Percentiles rank a stretch among this genome's conserved stretches.
These are phyloP conservation scores for Sporothrix sp. DNA, from an alignment of 2,329 filamentous ascomycete species.

Conservation along the genomic window DNA sequence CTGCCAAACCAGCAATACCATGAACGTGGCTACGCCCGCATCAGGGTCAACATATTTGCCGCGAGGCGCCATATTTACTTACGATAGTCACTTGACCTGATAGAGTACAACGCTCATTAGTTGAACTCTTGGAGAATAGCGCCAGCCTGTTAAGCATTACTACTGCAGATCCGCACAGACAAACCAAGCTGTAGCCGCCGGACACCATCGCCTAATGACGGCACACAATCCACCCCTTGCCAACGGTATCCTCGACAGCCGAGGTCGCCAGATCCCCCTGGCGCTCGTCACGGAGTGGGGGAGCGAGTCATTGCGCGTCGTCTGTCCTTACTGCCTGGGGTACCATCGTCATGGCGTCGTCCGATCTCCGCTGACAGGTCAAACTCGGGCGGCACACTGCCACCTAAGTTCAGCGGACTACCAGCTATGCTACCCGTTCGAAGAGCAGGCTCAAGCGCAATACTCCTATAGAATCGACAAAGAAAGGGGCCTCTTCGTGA, in stretches of 20 bases:
- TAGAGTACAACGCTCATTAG: too few relatives aligned
- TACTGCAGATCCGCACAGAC: too few relatives aligned
- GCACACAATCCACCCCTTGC: background rate
- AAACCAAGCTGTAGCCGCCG: background rate
- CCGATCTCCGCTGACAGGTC: background rate
- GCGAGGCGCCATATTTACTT: too few relatives aligned
- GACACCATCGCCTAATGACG: background rate
- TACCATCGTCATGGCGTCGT: background rate
- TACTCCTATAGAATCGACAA: background rate
- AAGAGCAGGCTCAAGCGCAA: background rate
- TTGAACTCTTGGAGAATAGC: too few relatives aligned
- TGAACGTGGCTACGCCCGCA: too few relatives aligned
- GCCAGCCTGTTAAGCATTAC: too few relatives aligned
- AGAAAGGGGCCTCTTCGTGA: background rate
- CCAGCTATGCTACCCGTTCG: background rate
- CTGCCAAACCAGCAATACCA: too few relatives aligned
- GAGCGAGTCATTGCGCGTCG: background rate
- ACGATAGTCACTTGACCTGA: too few relatives aligned
- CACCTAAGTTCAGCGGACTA: background rate
- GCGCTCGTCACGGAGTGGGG: background rate
- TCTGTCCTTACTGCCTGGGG: background rate
- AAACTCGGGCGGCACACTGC: background rate
- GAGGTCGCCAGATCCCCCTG: background rate
- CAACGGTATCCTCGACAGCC: background rate
- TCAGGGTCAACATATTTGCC: too few relatives aligned